Conservation (phyloP, 75 land plant genomes). For the Selaginella tamariscina region DNA sequence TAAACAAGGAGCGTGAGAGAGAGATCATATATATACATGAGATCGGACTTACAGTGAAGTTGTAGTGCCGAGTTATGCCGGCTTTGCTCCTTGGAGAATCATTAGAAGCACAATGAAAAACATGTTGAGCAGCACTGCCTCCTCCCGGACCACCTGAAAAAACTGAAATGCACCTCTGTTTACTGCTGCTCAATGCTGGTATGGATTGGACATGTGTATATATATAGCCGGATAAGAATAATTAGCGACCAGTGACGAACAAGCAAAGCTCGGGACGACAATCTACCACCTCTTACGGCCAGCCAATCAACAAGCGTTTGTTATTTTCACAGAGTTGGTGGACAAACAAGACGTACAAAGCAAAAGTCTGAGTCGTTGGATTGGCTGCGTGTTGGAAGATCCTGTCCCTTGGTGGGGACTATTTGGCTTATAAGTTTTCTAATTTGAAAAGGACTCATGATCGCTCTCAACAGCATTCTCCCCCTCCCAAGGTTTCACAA, state of each 20-base stretch:
- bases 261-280: background rate
- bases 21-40: too few relatives aligned
- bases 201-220: too few relatives aligned
- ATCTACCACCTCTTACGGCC: background rate
- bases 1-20: background rate
- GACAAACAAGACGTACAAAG: background rate
- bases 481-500: too few relatives aligned
- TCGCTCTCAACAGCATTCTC: too few relatives aligned
- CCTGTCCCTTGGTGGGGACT: background rate
- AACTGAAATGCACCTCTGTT: too few relatives aligned
- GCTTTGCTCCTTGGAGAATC: background rate
- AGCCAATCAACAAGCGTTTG: background rate
- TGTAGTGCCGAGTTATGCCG: background rate
- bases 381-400: background rate
- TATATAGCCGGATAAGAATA: too few relatives aligned
- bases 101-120: background rate
- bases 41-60: background rate
- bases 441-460: background rate
- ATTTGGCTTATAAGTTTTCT: background rate
- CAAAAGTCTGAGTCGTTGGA: background rate
- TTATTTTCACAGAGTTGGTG: background rate
- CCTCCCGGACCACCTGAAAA: too few relatives aligned
- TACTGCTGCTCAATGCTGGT: too few relatives aligned
- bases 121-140: background rate
- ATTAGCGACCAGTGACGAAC: background rate